phyloP scores from a whole-genome alignment of 176 grass and related monocot genomes.

The Aegilops umbellulata region DNA sequence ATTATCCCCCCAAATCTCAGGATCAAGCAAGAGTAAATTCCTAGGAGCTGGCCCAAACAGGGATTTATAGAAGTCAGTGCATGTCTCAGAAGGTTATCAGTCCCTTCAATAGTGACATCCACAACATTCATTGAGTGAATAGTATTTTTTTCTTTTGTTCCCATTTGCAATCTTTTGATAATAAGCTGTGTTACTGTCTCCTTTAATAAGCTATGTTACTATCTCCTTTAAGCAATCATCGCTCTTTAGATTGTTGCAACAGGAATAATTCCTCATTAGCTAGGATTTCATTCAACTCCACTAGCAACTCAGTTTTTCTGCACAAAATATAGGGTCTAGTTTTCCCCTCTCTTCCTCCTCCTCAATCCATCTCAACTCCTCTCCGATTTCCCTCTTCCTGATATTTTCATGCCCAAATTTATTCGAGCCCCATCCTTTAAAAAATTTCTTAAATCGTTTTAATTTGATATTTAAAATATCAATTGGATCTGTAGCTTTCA shows the following conservation, averaged over 20 bases:
- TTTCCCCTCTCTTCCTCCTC: neutral
- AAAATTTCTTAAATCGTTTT: neutral
- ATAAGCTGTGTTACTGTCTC: neutral
- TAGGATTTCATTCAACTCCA: neutral
- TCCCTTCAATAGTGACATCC: neutral
- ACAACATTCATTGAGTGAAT: neutral
- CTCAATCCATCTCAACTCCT: neutral
- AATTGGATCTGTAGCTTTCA: neutral
- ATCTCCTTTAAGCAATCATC: neutral
- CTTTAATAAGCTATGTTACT: neutral
- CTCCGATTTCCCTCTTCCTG: neutral
- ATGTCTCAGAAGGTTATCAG: neutral
- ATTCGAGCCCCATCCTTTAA: neutral
- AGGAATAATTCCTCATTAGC: neutral
- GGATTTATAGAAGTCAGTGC: neutral
- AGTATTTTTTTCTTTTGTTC: neutral
- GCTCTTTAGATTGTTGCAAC: neutral
- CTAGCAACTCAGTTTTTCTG: neutral
- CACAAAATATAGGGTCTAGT: neutral
- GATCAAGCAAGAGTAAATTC: no score
- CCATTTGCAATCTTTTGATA: neutral
- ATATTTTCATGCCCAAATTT: neutral
- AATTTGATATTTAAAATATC: neutral
- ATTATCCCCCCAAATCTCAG: no score
- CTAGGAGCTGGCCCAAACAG: neutral